phyloP scores from a whole-genome alignment of 257 asterid genomes.

The Jacaranda copaia region DNA sequence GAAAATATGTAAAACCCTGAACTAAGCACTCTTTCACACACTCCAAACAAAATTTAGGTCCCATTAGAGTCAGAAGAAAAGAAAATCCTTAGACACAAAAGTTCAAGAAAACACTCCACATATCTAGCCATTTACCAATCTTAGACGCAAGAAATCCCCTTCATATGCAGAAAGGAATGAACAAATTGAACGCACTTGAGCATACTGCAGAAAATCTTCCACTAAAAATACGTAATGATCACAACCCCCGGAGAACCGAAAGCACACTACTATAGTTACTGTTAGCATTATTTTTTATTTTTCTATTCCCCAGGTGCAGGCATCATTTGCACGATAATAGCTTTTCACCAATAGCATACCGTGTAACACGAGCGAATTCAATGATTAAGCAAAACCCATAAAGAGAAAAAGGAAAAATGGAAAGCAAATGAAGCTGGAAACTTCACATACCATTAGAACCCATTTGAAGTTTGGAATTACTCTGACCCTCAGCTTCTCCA shows the following conservation, averaged over 20 bases:
- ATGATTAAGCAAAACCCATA: constrained; percentile 28
- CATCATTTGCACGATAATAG: neutral
- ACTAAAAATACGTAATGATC: neutral
- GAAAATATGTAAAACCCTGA: neutral
- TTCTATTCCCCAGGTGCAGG: neutral
- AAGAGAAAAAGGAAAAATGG: neutral
- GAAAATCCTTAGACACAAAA: neutral
- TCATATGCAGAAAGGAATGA: neutral
- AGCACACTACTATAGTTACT: neutral
- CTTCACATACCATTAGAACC: constrained; percentile 44
- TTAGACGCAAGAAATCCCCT: neutral
- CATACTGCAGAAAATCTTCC: constrained; percentile 10
- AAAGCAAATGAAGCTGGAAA: constrained; percentile 19
- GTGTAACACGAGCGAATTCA: neutral
- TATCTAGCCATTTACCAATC: neutral
- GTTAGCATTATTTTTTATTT: neutral
- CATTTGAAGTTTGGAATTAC: constrained; percentile 9
- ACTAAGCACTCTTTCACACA: neutral
- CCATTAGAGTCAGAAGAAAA: neutral
- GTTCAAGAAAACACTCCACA: constrained; percentile 13
- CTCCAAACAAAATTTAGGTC: constrained; percentile 4
- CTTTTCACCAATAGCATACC: neutral
- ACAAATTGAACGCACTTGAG: neutral
- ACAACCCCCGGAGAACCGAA: neutral
- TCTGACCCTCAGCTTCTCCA: constrained; percentile 33